These are phyloP conservation scores for Cylindrodendrum hubeiense DNA, from an alignment of 2,329 filamentous ascomycete species.

Conservation along the genomic window DNA sequence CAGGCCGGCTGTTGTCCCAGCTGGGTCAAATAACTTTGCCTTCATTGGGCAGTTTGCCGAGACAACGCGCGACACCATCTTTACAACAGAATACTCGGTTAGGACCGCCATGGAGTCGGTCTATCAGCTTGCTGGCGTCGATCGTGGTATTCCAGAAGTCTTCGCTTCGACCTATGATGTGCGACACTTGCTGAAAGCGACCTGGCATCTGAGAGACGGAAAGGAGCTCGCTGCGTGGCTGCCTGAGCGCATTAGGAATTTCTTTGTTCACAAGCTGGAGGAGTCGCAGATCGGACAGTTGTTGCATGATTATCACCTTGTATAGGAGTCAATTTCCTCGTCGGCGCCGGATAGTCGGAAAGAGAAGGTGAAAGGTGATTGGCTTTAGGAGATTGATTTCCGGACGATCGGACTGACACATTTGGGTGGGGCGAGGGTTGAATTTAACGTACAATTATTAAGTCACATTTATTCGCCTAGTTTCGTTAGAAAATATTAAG, in stretches of 20 bases:
- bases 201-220: constrained; percentile 22
- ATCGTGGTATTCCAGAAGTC: constrained; percentile 27
- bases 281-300: constrained; percentile 27
- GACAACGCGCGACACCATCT: constrained; percentile 33
- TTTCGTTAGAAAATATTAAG: background rate
- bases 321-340: background rate
- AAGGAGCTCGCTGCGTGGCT: constrained; percentile 25
- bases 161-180: constrained; percentile 29
- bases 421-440: too few relatives aligned
- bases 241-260: constrained; percentile 21
- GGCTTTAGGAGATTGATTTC: too few relatives aligned
- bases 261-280: constrained; percentile 15
- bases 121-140: constrained; percentile 31
- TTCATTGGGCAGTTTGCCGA: constrained; percentile 31
- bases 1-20: constrained; percentile 19
- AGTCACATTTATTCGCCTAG: too few relatives aligned
- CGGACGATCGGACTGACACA: too few relatives aligned
- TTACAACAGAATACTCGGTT: constrained; percentile 50
- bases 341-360: too few relatives aligned
- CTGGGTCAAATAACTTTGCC: constrained; percentile 24
- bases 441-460: too few relatives aligned
- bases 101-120: constrained; percentile 54
- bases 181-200: constrained; percentile 16
- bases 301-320: constrained; percentile 27
- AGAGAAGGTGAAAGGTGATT: too few relatives aligned